A percentile compares a stretch with the other conserved stretches of the same genome.
These are phyloP conservation scores for Penicillium pulvis DNA, from an alignment of 495 filamentous ascomycete genomes.

Conservation along the genomic window DNA sequence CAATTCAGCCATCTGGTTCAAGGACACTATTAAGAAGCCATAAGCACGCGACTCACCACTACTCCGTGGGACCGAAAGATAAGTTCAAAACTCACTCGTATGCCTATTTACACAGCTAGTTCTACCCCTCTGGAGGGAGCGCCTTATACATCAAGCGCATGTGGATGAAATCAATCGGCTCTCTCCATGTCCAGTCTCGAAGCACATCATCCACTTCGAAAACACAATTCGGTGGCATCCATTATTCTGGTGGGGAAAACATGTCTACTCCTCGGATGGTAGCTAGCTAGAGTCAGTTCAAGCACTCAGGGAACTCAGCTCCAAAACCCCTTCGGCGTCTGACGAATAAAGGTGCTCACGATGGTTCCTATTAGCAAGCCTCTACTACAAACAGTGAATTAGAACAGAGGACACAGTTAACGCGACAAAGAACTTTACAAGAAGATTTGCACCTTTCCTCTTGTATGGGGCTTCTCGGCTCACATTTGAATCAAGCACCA, in stretches of 20 bases:
- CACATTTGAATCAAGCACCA: too few relatives aligned
- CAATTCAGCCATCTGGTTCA: constrained; percentile 55
- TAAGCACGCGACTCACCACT: too few relatives aligned
- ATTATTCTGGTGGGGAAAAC: constrained; percentile 18
- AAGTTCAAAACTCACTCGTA: constrained; percentile 28
- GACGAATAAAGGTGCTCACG: too few relatives aligned
- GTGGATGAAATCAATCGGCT: constrained; percentile 36
- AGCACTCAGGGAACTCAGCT: too few relatives aligned
- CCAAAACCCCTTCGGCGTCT: too few relatives aligned
- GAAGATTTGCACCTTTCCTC: too few relatives aligned
- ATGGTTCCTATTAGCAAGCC: too few relatives aligned
- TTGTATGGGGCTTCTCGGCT: too few relatives aligned
- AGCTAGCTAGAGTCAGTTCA: too few relatives aligned
- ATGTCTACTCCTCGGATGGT: constrained; percentile 22
- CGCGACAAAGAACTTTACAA: too few relatives aligned
- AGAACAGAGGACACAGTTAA: too few relatives aligned
- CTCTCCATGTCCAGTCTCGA: constrained; percentile 27
- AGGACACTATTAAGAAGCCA: constrained; percentile 12
- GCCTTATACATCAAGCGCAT: constrained; percentile 22
- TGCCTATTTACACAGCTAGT: constrained; percentile 26
- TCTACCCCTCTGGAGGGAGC: constrained; percentile 28
- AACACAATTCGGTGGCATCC: constrained; percentile 21
- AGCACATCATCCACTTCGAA: constrained; percentile 32
- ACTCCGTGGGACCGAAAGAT: not conserved
- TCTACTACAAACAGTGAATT: too few relatives aligned